Evolutionary conservation across 1,284 basidiomycete genomes (phyloP).

Genomic region (Pulchroboletus neoregius): DNA sequence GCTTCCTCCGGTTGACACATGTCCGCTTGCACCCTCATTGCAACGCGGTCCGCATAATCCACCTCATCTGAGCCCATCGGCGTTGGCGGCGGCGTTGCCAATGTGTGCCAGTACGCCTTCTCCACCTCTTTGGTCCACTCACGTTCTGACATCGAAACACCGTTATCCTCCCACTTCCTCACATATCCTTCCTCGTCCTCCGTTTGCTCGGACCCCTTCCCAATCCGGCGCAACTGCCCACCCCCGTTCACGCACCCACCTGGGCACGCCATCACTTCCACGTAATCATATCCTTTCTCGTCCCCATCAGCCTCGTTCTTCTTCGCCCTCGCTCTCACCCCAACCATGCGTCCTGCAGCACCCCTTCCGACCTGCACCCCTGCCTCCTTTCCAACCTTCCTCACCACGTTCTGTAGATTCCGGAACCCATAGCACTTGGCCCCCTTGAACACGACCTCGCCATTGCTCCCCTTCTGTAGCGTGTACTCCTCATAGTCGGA

Average conservation of each 20-base stretch:
- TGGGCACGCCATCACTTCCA: conserved; percentile 99
- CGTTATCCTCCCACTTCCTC: conserved; percentile 52
- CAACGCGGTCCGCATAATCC: conserved; percentile 41
- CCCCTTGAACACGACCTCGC: conserved; percentile 79
- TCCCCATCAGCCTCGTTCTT: conserved; percentile 30
- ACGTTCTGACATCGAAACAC: conserved; percentile 49
- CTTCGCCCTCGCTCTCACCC: conserved; percentile 34
- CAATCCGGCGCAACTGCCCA: conserved; percentile 76
- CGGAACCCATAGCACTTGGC: conserved; percentile 97
- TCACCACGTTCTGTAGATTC: conserved; percentile 95
- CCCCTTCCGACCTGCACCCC: conserved; percentile 72
- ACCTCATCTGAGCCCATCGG: conserved; percentile 13
- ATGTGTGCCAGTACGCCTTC: conserved; percentile 65
- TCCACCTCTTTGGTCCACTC: conserved; percentile 81
- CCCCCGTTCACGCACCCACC: conserved; percentile 97
- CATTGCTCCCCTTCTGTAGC: conserved; percentile 50
- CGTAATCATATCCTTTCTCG: conserved; percentile 79
- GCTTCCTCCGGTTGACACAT: conserved; percentile 18
- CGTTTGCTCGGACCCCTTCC: conserved; percentile 29
- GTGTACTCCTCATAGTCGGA: conserved; percentile 60
- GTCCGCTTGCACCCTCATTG: conserved; percentile 43
- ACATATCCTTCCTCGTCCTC: conserved; percentile 60
- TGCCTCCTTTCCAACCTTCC: conserved; percentile 84
- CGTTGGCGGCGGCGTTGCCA: conserved; percentile 53
- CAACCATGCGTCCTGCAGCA: conserved; percentile 54